Conservation (phyloP, 495 filamentous ascomycete species). For the Penicillium angulare region DNA sequence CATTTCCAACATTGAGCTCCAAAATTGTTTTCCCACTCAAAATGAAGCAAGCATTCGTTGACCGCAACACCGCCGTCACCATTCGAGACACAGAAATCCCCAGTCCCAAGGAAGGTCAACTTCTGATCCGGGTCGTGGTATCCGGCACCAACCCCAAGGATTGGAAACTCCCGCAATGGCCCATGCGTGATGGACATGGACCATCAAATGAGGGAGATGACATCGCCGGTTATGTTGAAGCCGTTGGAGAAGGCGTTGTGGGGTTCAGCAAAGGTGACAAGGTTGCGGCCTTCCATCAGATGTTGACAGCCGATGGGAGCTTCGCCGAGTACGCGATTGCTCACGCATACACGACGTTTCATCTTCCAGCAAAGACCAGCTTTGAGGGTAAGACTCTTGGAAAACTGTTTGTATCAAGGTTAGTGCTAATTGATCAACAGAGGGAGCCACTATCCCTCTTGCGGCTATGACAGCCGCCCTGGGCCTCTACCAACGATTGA, state of each 20-base stretch:
- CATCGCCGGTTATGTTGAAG: slow-evolving; percentile 66
- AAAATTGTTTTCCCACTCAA: no score
- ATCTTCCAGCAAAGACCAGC: slow-evolving; percentile 58
- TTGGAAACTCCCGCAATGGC: slow-evolving; percentile 56
- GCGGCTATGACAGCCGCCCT: slow-evolving; percentile 73
- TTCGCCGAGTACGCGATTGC: slow-evolving; percentile 73
- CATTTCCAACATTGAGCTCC: no score
- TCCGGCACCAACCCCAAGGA: slow-evolving; percentile 78
- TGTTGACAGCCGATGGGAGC: slow-evolving; percentile 52
- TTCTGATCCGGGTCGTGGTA: slow-evolving; percentile 69
- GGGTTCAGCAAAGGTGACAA: slow-evolving; percentile 67
- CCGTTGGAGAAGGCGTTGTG: slow-evolving; percentile 57
- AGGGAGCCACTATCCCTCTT: slow-evolving; percentile 69
- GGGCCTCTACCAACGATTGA: slow-evolving; percentile 57
- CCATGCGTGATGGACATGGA: slow-evolving; percentile 8
- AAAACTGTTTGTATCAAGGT: not conserved
- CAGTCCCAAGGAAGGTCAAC: slow-evolving; percentile 54
- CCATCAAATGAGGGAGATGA: slow-evolving; percentile 64
- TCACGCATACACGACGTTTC: slow-evolving; percentile 65
- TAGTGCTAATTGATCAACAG: slow-evolving; percentile 19
- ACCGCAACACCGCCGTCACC: slow-evolving; percentile 50
- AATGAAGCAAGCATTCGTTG: slow-evolving; percentile 70
- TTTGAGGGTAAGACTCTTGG: slow-evolving; percentile 59
- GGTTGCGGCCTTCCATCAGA: slow-evolving; percentile 69
- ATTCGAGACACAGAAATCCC: slow-evolving; percentile 67